phyloP scores from a whole-genome alignment of 352 stramenopile genomes.

The Phytophthora hibernalis region DNA sequence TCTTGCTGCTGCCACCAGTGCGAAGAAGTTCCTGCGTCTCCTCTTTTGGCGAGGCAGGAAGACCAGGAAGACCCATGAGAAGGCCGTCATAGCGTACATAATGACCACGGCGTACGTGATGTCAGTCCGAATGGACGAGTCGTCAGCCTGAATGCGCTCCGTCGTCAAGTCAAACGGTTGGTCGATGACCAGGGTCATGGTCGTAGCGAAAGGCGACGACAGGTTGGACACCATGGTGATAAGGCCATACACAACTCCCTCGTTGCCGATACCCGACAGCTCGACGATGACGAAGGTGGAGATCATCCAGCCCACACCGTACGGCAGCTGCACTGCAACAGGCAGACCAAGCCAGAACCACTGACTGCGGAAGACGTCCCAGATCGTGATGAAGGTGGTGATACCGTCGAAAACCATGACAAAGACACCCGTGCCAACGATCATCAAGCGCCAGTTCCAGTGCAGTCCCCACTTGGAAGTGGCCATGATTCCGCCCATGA shows the following conservation, averaged over 20 bases:
- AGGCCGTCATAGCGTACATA: slow-evolving; percentile 22
- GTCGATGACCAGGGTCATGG: slow-evolving; percentile 18
- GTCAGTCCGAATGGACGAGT: slow-evolving; percentile 7
- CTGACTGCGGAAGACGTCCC: not conserved
- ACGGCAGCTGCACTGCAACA: slow-evolving; percentile 41
- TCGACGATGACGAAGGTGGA: slow-evolving; percentile 49
- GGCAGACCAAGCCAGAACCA: slow-evolving; percentile 6
- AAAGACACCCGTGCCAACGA: not conserved
- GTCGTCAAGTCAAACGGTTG: slow-evolving; percentile 16
- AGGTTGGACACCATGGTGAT: slow-evolving; percentile 38
- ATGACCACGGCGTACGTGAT: slow-evolving; percentile 21
- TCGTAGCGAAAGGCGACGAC: slow-evolving; percentile 8
- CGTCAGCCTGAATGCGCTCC: slow-evolving; percentile 9
- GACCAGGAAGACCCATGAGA: slow-evolving; percentile 21
- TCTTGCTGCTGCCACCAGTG: slow-evolving; percentile 15
- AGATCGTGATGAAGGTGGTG: not conserved
- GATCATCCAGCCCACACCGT: slow-evolving; percentile 48
- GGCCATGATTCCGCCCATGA: slow-evolving; percentile 28
- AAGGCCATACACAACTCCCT: slow-evolving; percentile 43
- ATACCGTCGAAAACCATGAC: not conserved
- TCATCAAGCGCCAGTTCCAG: not conserved
- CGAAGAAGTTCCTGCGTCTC: slow-evolving; percentile 18
- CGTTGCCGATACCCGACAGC: slow-evolving; percentile 48
- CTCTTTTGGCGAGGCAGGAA: slow-evolving; percentile 14
- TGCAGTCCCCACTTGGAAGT: slow-evolving; percentile 23